Percentiles rank a stretch among this genome's conserved stretches.
phyloP scores from a whole-genome alignment of 768 basidiomycete species.

The Exsudoporus frostii region DNA sequence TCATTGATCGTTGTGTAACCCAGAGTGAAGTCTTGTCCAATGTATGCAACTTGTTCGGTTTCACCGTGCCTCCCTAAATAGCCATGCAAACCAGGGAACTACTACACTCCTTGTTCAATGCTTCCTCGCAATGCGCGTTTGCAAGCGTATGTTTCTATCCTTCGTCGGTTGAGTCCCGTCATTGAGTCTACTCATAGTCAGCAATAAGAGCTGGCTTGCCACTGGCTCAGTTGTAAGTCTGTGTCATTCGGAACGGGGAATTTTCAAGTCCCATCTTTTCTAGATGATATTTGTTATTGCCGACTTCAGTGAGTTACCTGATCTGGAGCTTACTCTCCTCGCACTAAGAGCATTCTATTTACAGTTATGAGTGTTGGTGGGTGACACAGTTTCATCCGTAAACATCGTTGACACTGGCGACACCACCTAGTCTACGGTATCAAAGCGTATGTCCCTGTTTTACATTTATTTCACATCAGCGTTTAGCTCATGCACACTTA shows the following conservation, averaged over 20 bases:
- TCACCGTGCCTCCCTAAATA: background rate
- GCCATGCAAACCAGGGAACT: conserved; percentile 24
- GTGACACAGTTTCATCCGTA: conserved; percentile 4
- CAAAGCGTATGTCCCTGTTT: conserved; percentile 32
- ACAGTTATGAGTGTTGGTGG: conserved; percentile 33
- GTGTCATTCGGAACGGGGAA: no score
- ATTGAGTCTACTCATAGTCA: conserved; percentile 36
- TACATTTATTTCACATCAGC: background rate
- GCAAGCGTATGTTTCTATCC: conserved; percentile 37
- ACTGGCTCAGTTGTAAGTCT: conserved; percentile 28
- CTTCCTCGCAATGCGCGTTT: conserved; percentile 51
- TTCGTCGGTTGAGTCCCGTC: background rate
- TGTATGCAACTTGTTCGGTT: conserved; percentile 18
- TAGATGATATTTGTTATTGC: conserved; percentile 33
- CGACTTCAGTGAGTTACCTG: conserved; percentile 34
- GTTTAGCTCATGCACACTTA: conserved; percentile 24
- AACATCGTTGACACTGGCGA: conserved; percentile 1
- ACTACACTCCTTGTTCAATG: conserved; percentile 53
- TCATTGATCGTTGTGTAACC: conserved; percentile 4
- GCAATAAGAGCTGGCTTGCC: conserved; percentile 42
- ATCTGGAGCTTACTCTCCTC: no score
- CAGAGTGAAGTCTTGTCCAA: conserved; percentile 53
- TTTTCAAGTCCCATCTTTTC: background rate
- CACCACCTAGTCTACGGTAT: conserved; percentile 30
- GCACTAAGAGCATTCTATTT: background rate